These are phyloP conservation scores for Ampelomyces quisqualis DNA, from an alignment of 2,329 filamentous ascomycete genomes.

Conservation along the genomic window DNA sequence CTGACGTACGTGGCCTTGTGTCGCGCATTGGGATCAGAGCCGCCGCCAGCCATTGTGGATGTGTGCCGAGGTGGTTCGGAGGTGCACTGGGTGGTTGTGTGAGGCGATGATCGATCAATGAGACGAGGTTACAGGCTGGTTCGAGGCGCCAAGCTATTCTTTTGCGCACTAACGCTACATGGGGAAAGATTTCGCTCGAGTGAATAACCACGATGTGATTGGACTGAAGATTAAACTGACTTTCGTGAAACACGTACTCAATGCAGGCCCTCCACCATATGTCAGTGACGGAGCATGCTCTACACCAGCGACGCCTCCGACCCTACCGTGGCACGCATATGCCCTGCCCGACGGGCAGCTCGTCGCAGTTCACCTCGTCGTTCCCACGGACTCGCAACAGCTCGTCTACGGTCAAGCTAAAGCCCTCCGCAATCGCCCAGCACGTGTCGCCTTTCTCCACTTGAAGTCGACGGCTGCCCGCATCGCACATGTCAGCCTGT, in stretches of 20 bases:
- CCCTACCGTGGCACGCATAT: constrained; percentile 50
- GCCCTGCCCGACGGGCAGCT: constrained; percentile 45
- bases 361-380: constrained; percentile 51
- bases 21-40: constrained; percentile 27
- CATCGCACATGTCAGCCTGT: constrained; percentile 21
- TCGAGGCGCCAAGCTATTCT: constrained; percentile 11
- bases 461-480: constrained; percentile 41
- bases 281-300: too few species aligned
- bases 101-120: constrained; percentile 15
- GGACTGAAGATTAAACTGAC: background rate
- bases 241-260: too few species aligned
- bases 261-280: too few species aligned
- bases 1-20: constrained; percentile 36
- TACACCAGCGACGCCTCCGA: background rate
- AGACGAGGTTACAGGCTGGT: constrained; percentile 15
- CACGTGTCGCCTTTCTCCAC: constrained; percentile 55
- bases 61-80: constrained; percentile 14
- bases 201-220: constrained; percentile 9
- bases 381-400: constrained; percentile 49
- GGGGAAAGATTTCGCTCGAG: background rate
- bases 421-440: constrained; percentile 53
- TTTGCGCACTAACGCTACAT: constrained; percentile 1
- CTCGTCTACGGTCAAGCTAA: constrained; percentile 49
- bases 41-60: constrained; percentile 36
- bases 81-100: constrained; percentile 21